Percentiles rank a stretch among this genome's conserved stretches.
Evolutionary conservation across 352 stramenopile species (phyloP).

Genomic region (Phytophthora fragariae): DNA sequence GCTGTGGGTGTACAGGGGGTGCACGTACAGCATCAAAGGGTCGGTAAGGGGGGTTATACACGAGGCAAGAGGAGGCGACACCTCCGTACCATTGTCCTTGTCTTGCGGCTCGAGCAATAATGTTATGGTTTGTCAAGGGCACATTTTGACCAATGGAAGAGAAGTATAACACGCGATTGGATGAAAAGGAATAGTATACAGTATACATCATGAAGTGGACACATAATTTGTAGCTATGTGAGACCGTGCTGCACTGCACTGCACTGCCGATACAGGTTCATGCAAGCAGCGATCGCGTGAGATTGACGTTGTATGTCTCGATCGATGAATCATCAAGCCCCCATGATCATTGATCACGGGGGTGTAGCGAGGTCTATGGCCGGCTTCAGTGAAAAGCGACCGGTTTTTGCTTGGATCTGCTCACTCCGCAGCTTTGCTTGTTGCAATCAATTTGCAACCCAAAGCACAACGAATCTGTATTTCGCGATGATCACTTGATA

Average conservation of each 20-base stretch:
- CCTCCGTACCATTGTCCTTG: constrained; percentile 30
- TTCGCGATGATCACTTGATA: constrained; percentile 15
- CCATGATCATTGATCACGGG: not conserved
- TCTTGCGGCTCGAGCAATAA: constrained; percentile 13
- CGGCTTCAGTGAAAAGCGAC: not conserved
- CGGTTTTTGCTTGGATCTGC: not conserved
- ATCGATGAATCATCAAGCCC: not conserved
- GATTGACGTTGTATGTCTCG: constrained; percentile 1
- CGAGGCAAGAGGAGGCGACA: constrained; percentile 1
- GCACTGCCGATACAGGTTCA: not conserved
- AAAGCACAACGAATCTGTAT: not conserved
- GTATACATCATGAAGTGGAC: not conserved
- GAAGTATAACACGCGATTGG: too few relatives aligned
- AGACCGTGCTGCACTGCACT: too few relatives aligned
- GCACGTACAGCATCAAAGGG: not conserved
- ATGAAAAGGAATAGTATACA: not conserved
- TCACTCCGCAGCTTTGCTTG: not conserved
- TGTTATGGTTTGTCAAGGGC: not conserved
- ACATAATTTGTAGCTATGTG: not conserved
- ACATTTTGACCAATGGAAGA: constrained; percentile 10
- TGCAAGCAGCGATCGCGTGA: constrained; percentile 6
- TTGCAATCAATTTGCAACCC: not conserved
- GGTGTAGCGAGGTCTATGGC: not conserved
- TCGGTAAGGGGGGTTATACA: constrained; percentile 1
- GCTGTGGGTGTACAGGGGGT: constrained; percentile 45